A percentile compares a stretch with the other conserved stretches of the same genome.
phyloP scores from a whole-genome alignment of 2,329 filamentous ascomycete genomes.

The Scytalidium sp. region DNA sequence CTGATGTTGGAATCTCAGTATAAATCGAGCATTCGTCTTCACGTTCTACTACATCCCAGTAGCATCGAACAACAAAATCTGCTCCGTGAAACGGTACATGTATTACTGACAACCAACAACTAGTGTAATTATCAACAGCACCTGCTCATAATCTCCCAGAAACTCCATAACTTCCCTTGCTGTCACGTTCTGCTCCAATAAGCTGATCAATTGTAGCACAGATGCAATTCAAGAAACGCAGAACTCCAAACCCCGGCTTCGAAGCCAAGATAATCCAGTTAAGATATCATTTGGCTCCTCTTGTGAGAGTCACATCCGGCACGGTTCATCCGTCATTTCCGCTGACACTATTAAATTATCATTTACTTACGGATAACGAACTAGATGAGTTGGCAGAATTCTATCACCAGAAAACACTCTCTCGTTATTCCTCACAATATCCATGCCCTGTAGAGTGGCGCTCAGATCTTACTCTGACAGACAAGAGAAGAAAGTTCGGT shows the following conservation, averaged over 20 bases:
- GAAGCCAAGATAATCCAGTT: conserved; percentile 62
- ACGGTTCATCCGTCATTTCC: conserved; percentile 65
- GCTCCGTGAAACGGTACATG: not conserved
- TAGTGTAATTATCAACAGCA: no score
- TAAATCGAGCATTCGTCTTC: not conserved
- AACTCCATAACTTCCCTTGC: not conserved
- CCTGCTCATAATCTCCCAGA: not conserved
- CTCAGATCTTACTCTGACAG: conserved; percentile 49
- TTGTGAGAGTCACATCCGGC: conserved; percentile 62
- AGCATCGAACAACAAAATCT: not conserved
- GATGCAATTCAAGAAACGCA: conserved; percentile 9
- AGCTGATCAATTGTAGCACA: not conserved
- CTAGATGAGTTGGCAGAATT: conserved; percentile 68
- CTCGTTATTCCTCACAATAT: conserved; percentile 55
- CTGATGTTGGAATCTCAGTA: not conserved
- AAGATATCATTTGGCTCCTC: conserved; percentile 61
- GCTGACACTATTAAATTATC: conserved; percentile 64
- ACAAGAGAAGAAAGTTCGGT: conserved; percentile 68
- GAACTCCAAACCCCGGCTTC: conserved; percentile 47
- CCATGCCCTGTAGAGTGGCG: conserved; percentile 67
- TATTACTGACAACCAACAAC: not conserved
- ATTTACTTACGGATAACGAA: conserved; percentile 68
- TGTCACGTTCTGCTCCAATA: not conserved
- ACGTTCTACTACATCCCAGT: not conserved
- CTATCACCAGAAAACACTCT: conserved; percentile 67